A percentile compares a stretch with the other conserved stretches of the same genome.
These are phyloP conservation scores for Paxillus involutus DNA, from an alignment of 768 basidiomycete species.

Conservation along the genomic window DNA sequence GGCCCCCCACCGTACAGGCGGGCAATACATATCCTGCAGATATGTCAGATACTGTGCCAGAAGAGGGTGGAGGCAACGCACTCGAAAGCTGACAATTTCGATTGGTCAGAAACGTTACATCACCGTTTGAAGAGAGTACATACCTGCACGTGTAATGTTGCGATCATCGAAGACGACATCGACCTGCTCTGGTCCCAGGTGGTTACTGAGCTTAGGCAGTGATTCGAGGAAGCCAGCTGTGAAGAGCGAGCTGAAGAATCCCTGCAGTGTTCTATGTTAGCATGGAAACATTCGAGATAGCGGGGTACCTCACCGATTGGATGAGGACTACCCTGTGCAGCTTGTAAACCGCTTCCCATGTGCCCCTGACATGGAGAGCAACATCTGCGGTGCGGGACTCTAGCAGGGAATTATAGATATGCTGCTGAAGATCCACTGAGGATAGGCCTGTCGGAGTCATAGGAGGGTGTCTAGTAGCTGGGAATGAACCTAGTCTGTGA, in stretches of 20 bases:
- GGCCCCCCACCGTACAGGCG: slow-evolving; percentile 88
- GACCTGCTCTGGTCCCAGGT: slow-evolving; percentile 51
- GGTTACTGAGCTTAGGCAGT: slow-evolving; percentile 17
- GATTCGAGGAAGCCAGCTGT: slow-evolving; percentile 78
- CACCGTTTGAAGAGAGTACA: slow-evolving; percentile 23
- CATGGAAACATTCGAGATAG: background rate
- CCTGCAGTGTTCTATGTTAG: slow-evolving; percentile 40
- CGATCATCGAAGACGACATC: slow-evolving; percentile 76
- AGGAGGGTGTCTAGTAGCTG: slow-evolving; percentile 3
- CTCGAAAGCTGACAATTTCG: slow-evolving; percentile 72
- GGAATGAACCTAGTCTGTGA: background rate
- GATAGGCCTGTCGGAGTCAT: slow-evolving; percentile 46
- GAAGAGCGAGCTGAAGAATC: slow-evolving; percentile 88
- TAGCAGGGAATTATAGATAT: slow-evolving; percentile 76
- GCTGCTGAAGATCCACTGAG: slow-evolving; percentile 62
- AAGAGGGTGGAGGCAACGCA: slow-evolving; percentile 40
- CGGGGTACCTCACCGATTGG: slow-evolving; percentile 62
- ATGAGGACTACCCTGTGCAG: slow-evolving; percentile 87
- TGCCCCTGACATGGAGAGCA: slow-evolving; percentile 62
- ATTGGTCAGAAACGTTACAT: slow-evolving; percentile 5
- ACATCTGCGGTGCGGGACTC: slow-evolving; percentile 77
- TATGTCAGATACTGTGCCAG: slow-evolving; percentile 10
- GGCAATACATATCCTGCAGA: slow-evolving; percentile 74
- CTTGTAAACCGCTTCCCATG: slow-evolving; percentile 73
- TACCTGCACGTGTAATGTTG: slow-evolving; percentile 87